These are phyloP conservation scores for Cyphellophora attinorum DNA, from an alignment of 2,329 filamentous ascomycete species.

Conservation along the genomic window DNA sequence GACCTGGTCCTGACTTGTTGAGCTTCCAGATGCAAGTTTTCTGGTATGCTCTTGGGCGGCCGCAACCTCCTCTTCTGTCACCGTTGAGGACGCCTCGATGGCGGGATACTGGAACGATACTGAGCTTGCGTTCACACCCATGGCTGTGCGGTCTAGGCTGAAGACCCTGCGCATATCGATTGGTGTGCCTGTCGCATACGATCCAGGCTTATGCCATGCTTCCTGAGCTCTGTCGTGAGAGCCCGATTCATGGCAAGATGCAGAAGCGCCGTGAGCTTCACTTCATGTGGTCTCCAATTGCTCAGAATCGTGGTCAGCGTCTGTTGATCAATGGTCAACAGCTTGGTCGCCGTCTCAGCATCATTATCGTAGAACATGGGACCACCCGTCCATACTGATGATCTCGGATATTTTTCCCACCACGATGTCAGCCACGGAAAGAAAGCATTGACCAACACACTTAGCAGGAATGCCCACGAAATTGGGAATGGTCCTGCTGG, in stretches of 20 bases:
- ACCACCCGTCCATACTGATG: constrained; percentile 20
- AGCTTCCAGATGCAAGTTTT: constrained; percentile 23
- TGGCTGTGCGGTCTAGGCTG: background rate
- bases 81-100: background rate
- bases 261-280: constrained; percentile 1
- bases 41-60: constrained; percentile 23
- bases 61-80: background rate
- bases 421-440: constrained; percentile 30
- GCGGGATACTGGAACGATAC: background rate
- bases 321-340: constrained; percentile 23
- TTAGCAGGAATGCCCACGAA: constrained; percentile 28
- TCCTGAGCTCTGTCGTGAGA: background rate
- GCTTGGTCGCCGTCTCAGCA: constrained; percentile 21
- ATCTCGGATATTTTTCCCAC: too few species aligned
- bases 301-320: constrained; percentile 21
- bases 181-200: background rate
- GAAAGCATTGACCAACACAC: constrained; percentile 15
- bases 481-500: constrained; percentile 26
- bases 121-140: constrained; percentile 1
- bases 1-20: constrained; percentile 28
- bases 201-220: background rate
- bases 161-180: background rate
- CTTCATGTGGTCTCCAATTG: constrained; percentile 18
- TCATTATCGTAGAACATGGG: constrained; percentile 25
- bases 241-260: background rate